Evolutionary conservation across 805 yeast genomes (phyloP).

Genomic region (Candida namnaoensis): DNA sequence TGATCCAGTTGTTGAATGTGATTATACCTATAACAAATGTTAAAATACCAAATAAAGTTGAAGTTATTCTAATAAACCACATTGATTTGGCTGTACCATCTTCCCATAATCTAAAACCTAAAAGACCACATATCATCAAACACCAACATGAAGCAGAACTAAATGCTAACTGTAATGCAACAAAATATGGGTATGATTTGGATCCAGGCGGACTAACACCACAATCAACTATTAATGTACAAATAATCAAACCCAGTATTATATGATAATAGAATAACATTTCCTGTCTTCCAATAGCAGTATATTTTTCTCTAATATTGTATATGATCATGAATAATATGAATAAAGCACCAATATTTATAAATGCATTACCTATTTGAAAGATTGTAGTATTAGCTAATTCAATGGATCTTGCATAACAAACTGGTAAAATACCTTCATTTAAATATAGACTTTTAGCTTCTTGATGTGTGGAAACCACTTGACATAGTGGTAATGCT

Average conservation of each 20-base stretch:
- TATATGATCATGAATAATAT: slow-evolving; percentile 63
- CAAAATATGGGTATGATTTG: slow-evolving; percentile 68
- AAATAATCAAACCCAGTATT: slow-evolving; percentile 45
- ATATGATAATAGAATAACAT: slow-evolving; percentile 66
- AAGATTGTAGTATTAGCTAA: slow-evolving; percentile 88
- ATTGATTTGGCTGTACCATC: slow-evolving; percentile 75
- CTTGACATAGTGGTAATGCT: slow-evolving; percentile 74
- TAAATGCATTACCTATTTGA: slow-evolving; percentile 80
- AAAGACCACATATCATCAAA: slow-evolving; percentile 62
- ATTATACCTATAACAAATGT: slow-evolving; percentile 61
- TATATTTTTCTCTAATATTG: slow-evolving; percentile 75
- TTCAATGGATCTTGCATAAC: slow-evolving; percentile 82
- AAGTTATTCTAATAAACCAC: slow-evolving; percentile 40
- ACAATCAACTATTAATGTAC: slow-evolving; percentile 75
- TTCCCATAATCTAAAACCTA: slow-evolving; percentile 90
- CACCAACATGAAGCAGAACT: slow-evolving; percentile 66
- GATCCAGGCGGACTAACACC: slow-evolving; percentile 91
- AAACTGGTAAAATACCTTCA: slow-evolving; percentile 62
- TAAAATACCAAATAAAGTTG: slow-evolving; percentile 50
- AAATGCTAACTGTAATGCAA: slow-evolving; percentile 70
- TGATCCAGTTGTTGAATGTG: slow-evolving; percentile 64
- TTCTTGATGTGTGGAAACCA: slow-evolving; percentile 44
- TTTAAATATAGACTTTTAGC: slow-evolving; percentile 22
- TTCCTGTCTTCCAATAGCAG: slow-evolving; percentile 91
- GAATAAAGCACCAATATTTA: slow-evolving; percentile 67